A percentile compares a stretch with the other conserved stretches of the same genome.
These are phyloP conservation scores for Cryphonectria parasitica DNA, from an alignment of 2,329 filamentous ascomycete species.

Conservation along the genomic window DNA sequence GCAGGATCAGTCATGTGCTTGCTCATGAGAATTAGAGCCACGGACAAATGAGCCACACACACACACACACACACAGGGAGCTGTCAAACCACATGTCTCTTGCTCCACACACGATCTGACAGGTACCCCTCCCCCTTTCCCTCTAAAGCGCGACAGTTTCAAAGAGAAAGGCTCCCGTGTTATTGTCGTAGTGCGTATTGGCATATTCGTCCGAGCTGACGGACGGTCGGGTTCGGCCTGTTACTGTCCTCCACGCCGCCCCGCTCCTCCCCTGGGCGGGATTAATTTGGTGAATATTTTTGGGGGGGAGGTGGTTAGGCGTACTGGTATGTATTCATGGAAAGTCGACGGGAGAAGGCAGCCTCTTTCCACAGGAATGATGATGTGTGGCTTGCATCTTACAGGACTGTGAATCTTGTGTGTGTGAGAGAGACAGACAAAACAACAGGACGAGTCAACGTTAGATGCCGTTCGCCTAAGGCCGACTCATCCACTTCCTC, in stretches of 20 bases:
- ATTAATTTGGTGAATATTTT: no score
- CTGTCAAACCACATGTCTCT: neutral
- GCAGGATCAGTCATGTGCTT: neutral
- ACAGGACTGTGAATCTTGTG: no score
- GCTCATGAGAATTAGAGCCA: neutral
- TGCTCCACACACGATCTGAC: neutral
- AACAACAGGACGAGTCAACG: neutral
- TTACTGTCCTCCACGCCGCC: neutral
- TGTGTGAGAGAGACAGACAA: neutral
- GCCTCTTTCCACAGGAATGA: neutral
- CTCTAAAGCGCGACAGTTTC: neutral
- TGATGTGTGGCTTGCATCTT: neutral
- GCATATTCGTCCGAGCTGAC: constrained; percentile 1
- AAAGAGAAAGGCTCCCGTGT: neutral
- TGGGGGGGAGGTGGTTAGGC: neutral
- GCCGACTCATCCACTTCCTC: no score
- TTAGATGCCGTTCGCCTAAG: neutral
- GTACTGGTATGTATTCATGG: neutral
- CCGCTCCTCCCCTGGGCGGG: no score
- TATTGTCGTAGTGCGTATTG: constrained; percentile 2
- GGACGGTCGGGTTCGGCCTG: neutral
- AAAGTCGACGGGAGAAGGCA: neutral
- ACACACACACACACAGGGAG: neutral
- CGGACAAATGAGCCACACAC: no score
- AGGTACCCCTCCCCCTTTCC: neutral